Conservation (phyloP, 352 stramenopile species). For the Saprolegnia parasitica region DNA sequence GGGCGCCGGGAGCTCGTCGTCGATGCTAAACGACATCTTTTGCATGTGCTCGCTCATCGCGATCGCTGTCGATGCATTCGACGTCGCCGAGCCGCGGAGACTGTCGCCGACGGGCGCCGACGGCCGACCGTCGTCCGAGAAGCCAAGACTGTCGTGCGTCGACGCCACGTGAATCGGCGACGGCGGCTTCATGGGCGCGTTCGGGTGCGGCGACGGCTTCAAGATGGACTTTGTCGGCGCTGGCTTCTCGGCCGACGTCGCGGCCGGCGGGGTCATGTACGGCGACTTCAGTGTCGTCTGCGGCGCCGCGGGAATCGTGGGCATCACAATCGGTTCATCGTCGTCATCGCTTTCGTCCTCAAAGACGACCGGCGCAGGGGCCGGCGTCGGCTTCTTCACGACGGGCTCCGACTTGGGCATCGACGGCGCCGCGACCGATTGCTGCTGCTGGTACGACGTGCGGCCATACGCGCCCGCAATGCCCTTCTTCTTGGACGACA, state of each 20-base stretch:
- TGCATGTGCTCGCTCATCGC: conserved; percentile 17
- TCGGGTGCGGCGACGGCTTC: background rate
- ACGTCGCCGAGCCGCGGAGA: conserved; percentile 7
- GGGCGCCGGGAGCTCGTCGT: background rate
- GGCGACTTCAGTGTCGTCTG: background rate
- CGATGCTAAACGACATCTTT: background rate
- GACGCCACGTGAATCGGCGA: background rate
- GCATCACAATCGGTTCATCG: background rate
- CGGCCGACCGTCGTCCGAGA: background rate
- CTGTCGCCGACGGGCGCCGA: conserved; percentile 1
- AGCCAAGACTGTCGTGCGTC: background rate
- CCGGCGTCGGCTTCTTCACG: background rate
- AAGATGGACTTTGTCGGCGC: background rate
- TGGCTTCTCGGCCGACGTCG: background rate
- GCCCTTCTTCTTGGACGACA: conserved; percentile 25
- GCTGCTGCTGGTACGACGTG: conserved; percentile 11
- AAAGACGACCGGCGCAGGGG: background rate
- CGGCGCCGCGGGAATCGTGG: background rate
- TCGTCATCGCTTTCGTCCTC: conserved; percentile 9
- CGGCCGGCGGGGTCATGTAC: background rate
- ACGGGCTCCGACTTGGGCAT: background rate
- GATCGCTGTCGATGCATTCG: conserved; percentile 26
- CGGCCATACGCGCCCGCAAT: conserved; percentile 16
- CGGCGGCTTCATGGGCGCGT: background rate
- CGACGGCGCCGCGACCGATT: background rate